These are phyloP conservation scores for Pleurotus giganteus DNA, from an alignment of 768 basidiomycete genomes.

Conservation along the genomic window DNA sequence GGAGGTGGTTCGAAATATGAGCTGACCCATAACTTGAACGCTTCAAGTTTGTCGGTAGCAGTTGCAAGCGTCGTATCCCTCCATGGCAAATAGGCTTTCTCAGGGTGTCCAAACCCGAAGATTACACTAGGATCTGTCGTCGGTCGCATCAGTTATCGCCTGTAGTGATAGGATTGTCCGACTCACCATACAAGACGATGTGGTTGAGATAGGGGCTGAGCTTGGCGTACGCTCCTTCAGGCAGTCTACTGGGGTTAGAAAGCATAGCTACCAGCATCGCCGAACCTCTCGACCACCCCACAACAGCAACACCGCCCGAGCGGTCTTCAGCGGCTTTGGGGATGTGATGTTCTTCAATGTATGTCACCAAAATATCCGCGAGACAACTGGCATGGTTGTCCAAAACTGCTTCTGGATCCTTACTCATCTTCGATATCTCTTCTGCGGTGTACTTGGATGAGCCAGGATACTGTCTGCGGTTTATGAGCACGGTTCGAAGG, in stretches of 20 bases:
- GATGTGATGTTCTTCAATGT: slow-evolving; percentile 17
- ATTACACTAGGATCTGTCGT: background rate
- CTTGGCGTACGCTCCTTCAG: background rate
- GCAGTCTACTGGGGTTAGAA: slow-evolving; percentile 5
- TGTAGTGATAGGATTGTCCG: slow-evolving; percentile 4
- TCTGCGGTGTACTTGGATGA: slow-evolving; percentile 18
- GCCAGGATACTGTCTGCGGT: slow-evolving; percentile 22
- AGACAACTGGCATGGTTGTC: slow-evolving; percentile 15
- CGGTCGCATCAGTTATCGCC: slow-evolving; percentile 1
- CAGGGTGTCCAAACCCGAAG: slow-evolving; percentile 15
- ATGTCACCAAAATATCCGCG: slow-evolving; percentile 15
- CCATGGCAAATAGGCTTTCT: slow-evolving; percentile 11
- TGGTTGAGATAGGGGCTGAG: slow-evolving; percentile 13
- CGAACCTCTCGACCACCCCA: slow-evolving; percentile 20
- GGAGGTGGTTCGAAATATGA: background rate
- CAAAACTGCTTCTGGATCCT: slow-evolving; percentile 13
- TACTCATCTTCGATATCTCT: slow-evolving; percentile 17
- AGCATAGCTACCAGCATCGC: slow-evolving; percentile 8
- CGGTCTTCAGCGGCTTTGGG: slow-evolving; percentile 14
- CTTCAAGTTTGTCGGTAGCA: background rate
- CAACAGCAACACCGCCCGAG: slow-evolving; percentile 17
- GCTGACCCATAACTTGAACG: slow-evolving; percentile 4
- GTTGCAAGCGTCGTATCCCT: slow-evolving; percentile 8
- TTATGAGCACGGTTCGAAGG: slow-evolving; percentile 18
- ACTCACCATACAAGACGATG: slow-evolving; percentile 17